These are phyloP conservation scores for Phyllostachys edulis DNA, from an alignment of 176 grass and related monocot genomes.

Conservation along the genomic window DNA sequence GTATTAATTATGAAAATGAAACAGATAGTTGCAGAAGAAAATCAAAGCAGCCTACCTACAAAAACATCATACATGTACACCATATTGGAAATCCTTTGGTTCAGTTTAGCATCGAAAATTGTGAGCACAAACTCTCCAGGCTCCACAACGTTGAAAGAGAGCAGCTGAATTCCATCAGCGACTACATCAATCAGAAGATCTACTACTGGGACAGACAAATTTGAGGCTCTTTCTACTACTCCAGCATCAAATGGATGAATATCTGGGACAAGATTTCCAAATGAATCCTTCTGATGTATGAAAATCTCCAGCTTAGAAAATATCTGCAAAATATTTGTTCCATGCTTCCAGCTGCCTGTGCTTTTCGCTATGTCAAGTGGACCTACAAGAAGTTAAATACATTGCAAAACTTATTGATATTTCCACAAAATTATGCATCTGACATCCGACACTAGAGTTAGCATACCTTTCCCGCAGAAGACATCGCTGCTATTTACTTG, in stretches of 20 bases:
- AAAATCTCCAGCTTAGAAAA: slow-evolving; percentile 75
- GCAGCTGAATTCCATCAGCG: slow-evolving; percentile 48
- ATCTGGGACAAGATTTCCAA: slow-evolving; percentile 56
- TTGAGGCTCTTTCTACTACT: slow-evolving; percentile 44
- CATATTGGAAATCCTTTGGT: slow-evolving; percentile 33
- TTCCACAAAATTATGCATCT: background rate
- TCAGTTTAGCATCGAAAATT: slow-evolving; percentile 37
- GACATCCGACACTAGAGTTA: background rate
- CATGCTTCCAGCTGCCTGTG: slow-evolving; percentile 55
- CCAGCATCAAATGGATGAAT: slow-evolving; percentile 49
- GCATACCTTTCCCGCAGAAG: background rate
- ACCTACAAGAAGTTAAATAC: too few species aligned
- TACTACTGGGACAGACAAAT: slow-evolving; percentile 49
- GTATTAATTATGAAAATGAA: too few species aligned
- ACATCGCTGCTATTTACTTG: background rate
- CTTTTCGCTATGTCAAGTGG: slow-evolving; percentile 39
- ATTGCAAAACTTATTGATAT: background rate
- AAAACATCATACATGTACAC: too few species aligned
- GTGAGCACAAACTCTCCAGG: slow-evolving; percentile 55
- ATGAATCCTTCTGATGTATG: slow-evolving; percentile 67
- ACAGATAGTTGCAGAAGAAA: too few species aligned
- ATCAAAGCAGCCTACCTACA: too few species aligned
- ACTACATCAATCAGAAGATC: slow-evolving; percentile 51
- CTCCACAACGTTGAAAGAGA: slow-evolving; percentile 54
- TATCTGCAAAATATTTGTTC: slow-evolving; percentile 52